Percentiles rank a stretch among this genome's conserved stretches.
Evolutionary conservation across 2,329 filamentous ascomycete species (phyloP).

Genomic region (Paracorniculantispora psalliotae): DNA sequence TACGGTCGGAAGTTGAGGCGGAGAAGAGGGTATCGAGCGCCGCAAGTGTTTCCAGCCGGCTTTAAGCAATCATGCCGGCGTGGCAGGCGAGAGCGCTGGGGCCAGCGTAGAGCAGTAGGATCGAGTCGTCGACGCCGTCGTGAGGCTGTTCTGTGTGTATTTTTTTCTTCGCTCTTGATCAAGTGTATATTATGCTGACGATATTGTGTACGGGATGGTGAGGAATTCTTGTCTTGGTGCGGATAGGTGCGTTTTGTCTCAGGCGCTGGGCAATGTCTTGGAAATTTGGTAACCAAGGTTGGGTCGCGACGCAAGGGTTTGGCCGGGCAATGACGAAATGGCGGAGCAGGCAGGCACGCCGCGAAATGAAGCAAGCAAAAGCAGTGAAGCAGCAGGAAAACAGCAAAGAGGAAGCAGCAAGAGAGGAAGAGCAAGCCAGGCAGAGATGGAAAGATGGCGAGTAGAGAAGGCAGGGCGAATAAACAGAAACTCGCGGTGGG

Average conservation of each 20-base stretch:
- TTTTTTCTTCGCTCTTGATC: not conserved
- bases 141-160: too few species aligned
- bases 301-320: not conserved
- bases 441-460: not conserved
- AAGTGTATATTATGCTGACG: conserved; percentile 5
- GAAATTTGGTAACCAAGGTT: not conserved
- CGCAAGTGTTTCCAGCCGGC: not conserved
- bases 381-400: not conserved
- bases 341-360: not conserved
- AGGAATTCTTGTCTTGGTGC: conserved; percentile 1
- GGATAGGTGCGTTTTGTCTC: conserved; percentile 8
- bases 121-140: not conserved
- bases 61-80: conserved; percentile 6
- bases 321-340: not conserved
- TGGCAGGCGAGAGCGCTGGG: not conserved
- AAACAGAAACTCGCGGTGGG: not conserved
- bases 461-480: not conserved
- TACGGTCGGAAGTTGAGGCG: not conserved
- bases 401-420: not conserved
- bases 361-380: not conserved
- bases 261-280: conserved; percentile 8
- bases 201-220: conserved; percentile 7
- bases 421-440: not conserved
- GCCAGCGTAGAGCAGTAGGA: not conserved
- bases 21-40: not conserved